Conservation (phyloP, 306 rosid species). For the Castanea sativa region DNA sequence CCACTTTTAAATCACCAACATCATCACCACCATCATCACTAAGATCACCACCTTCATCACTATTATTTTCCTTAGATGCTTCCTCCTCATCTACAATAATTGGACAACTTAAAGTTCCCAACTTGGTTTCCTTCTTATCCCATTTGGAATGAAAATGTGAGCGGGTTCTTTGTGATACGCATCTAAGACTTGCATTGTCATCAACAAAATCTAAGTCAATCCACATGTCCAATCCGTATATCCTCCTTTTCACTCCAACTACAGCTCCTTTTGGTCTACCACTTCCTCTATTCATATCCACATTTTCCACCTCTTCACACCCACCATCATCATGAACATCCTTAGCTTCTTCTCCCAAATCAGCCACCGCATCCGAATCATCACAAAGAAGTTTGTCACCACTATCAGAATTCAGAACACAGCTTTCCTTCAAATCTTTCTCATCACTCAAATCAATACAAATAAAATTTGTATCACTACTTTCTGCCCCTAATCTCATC, state of each 20-base stretch:
- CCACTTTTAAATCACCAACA: background rate
- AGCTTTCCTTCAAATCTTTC: background rate
- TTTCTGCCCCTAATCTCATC: too few species aligned
- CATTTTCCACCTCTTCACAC: background rate
- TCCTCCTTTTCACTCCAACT: conserved; percentile 18
- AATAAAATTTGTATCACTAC: too few species aligned
- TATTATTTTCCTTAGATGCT: background rate
- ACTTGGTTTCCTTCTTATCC: background rate
- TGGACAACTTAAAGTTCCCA: conserved; percentile 31
- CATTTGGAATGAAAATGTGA: conserved; percentile 16
- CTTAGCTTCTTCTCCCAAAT: conserved; percentile 11
- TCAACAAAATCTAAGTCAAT: background rate
- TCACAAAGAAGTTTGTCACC: background rate
- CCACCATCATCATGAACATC: background rate
- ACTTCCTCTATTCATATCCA: background rate
- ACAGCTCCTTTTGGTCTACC: background rate
- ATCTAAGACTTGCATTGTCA: background rate
- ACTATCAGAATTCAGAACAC: background rate
- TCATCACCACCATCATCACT: background rate
- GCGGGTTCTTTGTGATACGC: conserved; percentile 30
- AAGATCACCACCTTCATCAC: background rate
- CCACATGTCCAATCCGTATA: conserved; percentile 2
- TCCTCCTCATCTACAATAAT: conserved; percentile 21
- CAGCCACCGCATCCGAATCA: conserved; percentile 8
- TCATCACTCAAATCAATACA: background rate